A percentile compares a stretch with the other conserved stretches of the same genome.
phyloP scores from a whole-genome alignment of 495 filamentous ascomycete species.

The Penicillium turbatum region DNA sequence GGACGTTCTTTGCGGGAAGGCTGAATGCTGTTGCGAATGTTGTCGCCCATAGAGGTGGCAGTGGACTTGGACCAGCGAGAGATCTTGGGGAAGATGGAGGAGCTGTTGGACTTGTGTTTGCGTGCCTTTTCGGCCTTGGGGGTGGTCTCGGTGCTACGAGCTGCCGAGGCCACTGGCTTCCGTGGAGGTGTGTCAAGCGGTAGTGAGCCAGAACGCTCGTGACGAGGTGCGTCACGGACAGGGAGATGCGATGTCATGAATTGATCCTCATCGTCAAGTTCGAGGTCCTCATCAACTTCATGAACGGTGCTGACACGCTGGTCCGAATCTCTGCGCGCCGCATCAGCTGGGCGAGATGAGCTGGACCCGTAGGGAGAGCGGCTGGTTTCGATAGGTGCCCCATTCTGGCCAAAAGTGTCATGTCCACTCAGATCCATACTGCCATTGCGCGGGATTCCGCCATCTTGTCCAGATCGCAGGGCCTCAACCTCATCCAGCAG shows the following conservation, averaged over 20 bases:
- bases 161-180: conserved; percentile 48
- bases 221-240: conserved; percentile 30
- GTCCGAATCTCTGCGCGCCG: conserved; percentile 58
- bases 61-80: conserved; percentile 98
- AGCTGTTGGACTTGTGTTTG: conserved; percentile 87
- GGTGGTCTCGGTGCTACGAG: conserved; percentile 69
- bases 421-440: conserved; percentile 56
- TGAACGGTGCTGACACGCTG: conserved; percentile 85
- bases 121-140: conserved; percentile 64
- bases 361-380: conserved; percentile 75
- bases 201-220: conserved; percentile 55
- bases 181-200: conserved; percentile 73
- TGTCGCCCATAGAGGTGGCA: conserved; percentile 65
- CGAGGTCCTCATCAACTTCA: conserved; percentile 64
- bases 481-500: conserved; percentile 87
- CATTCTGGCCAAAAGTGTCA: conserved; percentile 78
- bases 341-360: conserved; percentile 53
- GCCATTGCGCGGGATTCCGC: conserved; percentile 19
- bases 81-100: conserved; percentile 87
- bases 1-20: conserved; percentile 47
- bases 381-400: conserved; percentile 61
- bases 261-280: conserved; percentile 51
- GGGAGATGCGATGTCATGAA: conserved; percentile 45
- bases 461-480: conserved; percentile 61
- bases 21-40: conserved; percentile 50